Base-by-base conservation (phyloP, 2,329 filamentous ascomycete genomes). In the Claviceps arundinis region DNA sequence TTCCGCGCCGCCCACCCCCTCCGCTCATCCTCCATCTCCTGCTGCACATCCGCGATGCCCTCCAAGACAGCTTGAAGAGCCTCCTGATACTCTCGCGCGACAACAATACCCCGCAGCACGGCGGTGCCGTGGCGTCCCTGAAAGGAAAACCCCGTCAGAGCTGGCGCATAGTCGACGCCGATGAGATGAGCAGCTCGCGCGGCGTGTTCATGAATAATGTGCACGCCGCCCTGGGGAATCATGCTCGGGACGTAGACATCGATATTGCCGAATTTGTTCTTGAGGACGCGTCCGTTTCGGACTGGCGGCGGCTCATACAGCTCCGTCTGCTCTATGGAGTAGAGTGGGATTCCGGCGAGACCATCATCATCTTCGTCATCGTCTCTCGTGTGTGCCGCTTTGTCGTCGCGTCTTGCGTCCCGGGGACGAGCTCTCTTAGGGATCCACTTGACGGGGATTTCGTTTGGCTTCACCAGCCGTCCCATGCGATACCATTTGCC, bases 401-500 rank as follows among this genome's bases (percentile, higher is more conserved):
- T 0, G 2, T 59, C 61, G 5, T 65, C 60, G 4, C 59, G 51
- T 11, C 59, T 54, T 0, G 53, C 55, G 1, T 54, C 54, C 54
- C 59, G 65, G 5, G 60, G 57, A 26, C 65, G 65, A 45, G 73
- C 66, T 58, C 70, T 66, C 60, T 77, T 75, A 0, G 75, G 72
- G 2, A 88, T 69, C 63, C 84, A 84, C 64, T 95, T 97, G 14
- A 87, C 75, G 0, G 93, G 88, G 52, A 93, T 84, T 64, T 95
- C 87, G 14, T 85, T 81, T 0, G 80, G 69, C 58, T 81, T 87
- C 7, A 98, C 80, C 56, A 89, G 84, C 26, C 89, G 77, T 0
- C 93, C 93, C 54, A 91, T 69, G 2, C 90, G 82, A 65, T 93
- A 96, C 94, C 93, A 98, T 56, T 86, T 89, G 58, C 95, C 89